phyloP scores from a whole-genome alignment of 345 rosid species.

The Eucalyptus globulus region DNA sequence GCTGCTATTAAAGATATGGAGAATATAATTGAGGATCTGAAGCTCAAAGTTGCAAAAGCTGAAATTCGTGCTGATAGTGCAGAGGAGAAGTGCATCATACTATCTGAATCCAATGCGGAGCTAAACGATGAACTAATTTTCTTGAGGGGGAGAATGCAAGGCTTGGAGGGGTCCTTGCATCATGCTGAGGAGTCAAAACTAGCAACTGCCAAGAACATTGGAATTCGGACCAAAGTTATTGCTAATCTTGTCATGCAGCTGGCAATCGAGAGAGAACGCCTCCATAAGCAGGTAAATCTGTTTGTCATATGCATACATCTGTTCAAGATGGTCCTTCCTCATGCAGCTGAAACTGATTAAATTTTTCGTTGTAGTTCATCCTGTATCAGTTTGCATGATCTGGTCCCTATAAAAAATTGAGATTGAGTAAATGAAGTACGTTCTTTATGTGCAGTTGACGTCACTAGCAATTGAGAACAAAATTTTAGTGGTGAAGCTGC shows the following conservation, averaged over 20 bases:
- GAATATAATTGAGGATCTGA: conserved; percentile 62
- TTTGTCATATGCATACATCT: not conserved
- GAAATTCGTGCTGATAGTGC: conserved; percentile 66
- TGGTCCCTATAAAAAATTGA: not conserved
- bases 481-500: conserved; percentile 44
- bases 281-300: conserved; percentile 62
- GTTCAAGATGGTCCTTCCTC: not conserved
- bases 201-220: conserved; percentile 57
- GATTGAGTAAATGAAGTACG: not conserved
- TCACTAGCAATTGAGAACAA: conserved; percentile 50
- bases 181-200: conserved; percentile 64
- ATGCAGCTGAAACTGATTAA: not conserved
- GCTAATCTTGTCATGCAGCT: conserved; percentile 68
- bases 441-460: conserved; percentile 32
- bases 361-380: not conserved
- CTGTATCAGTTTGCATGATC: not conserved
- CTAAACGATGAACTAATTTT: conserved; percentile 57
- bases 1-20: conserved; percentile 80
- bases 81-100: conserved; percentile 60
- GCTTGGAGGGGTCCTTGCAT: conserved; percentile 49
- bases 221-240: conserved; percentile 53
- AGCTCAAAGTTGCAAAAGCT: conserved; percentile 55
- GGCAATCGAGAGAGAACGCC: conserved; percentile 78
- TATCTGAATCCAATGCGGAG: conserved; percentile 73
- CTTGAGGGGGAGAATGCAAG: conserved; percentile 54